A percentile compares a stretch with the other conserved stretches of the same genome.
phyloP scores from a whole-genome alignment of 148 eudicot genomes.

The Silene latifolia region DNA sequence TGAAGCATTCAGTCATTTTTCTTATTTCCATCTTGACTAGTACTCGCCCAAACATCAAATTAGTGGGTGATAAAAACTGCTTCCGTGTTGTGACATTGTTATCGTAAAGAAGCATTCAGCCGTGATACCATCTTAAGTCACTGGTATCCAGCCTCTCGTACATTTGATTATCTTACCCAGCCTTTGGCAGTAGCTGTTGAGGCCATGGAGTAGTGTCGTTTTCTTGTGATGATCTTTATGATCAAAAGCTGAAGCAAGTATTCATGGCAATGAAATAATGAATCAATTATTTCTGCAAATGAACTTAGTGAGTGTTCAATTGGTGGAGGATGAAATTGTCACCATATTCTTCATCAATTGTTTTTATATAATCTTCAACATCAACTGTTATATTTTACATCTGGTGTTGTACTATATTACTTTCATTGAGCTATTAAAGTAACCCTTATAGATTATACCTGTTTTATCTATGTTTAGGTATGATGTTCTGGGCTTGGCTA shows the following conservation, averaged over 20 bases:
- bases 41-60: too few species aligned
- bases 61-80: too few species aligned
- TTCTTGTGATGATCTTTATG: background rate
- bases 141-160: background rate
- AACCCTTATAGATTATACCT: conserved; percentile 1
- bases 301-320: background rate
- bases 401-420: background rate
- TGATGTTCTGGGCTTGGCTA: conserved; percentile 81
- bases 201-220: background rate
- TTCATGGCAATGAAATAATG: background rate
- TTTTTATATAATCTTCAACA: background rate
- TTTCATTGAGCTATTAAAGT: background rate
- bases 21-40: too few species aligned
- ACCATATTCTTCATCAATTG: background rate
- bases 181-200: background rate
- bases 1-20: too few species aligned
- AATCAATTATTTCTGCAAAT: background rate
- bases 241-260: background rate
- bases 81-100: too few species aligned
- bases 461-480: conserved; percentile 48
- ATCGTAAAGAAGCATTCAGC: too few species aligned
- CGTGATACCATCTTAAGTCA: too few species aligned
- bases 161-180: background rate
- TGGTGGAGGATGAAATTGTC: background rate
- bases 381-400: background rate